phyloP scores from a whole-genome alignment of 2,329 filamentous ascomycete genomes.

The Proliferodiscus dingleyae region DNA sequence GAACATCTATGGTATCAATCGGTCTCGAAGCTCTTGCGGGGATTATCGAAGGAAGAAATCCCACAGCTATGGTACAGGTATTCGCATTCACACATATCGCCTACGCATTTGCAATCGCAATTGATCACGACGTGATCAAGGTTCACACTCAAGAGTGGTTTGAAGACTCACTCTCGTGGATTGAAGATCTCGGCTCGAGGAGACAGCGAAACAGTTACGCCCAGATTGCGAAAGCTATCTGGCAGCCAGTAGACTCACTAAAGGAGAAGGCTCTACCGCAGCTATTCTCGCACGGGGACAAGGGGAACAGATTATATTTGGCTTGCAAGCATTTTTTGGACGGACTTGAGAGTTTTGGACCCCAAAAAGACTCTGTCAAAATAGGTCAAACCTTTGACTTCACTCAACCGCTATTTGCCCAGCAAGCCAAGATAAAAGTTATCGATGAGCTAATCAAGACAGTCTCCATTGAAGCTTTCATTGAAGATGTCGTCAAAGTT shows the following conservation, averaged over 20 bases:
- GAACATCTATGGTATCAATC: conserved; percentile 21
- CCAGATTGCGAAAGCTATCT: conserved; percentile 21
- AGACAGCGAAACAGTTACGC: conserved; percentile 17
- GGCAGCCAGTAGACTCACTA: conserved; percentile 17
- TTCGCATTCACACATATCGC: conserved; percentile 28
- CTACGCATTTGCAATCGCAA: conserved; percentile 21
- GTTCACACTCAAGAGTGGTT: conserved; percentile 21
- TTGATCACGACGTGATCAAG: conserved; percentile 18
- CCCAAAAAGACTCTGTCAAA: background rate
- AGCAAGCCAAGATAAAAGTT: conserved; percentile 14
- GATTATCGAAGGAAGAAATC: conserved; percentile 23
- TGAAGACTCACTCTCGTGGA: conserved; percentile 19
- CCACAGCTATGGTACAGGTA: conserved; percentile 21
- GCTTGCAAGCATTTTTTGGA: conserved; percentile 22
- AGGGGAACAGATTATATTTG: conserved; percentile 10
- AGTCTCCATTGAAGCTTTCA: conserved; percentile 17
- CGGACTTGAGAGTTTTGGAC: conserved; percentile 17
- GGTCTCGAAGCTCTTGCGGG: conserved; percentile 23
- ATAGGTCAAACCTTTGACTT: conserved; percentile 6
- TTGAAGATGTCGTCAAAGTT: conserved; percentile 19
- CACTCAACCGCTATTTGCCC: conserved; percentile 13
- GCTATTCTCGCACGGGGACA: background rate
- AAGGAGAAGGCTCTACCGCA: background rate
- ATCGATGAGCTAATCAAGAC: conserved; percentile 22
- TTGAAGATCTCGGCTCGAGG: conserved; percentile 13